Percentiles rank a stretch among this genome's conserved stretches.
Conservation (phyloP, 2,329 filamentous ascomycete species). For the Cyphellophora europaea region DNA sequence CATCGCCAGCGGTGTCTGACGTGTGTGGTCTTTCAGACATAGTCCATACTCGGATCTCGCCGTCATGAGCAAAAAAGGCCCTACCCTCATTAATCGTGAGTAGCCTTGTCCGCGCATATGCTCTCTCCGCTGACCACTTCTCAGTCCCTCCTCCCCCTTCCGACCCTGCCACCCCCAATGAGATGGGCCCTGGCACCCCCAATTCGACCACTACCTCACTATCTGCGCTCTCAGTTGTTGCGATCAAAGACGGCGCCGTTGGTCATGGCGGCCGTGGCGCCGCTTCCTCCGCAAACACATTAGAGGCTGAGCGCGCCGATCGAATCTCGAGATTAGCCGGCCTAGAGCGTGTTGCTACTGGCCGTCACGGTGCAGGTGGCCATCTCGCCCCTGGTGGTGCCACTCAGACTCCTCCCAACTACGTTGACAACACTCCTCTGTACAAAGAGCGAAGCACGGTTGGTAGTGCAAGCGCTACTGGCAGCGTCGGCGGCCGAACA, state of each 20-base stretch:
- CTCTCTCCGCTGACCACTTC: slow-evolving; percentile 39
- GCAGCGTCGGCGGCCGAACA: slow-evolving; percentile 59
- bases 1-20: too few species aligned
- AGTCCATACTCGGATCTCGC: too few species aligned
- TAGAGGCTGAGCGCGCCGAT: slow-evolving; percentile 86
- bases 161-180: slow-evolving; percentile 75
- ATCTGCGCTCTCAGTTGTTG: slow-evolving; percentile 82
- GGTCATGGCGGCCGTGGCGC: slow-evolving; percentile 55
- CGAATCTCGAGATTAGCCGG: slow-evolving; percentile 90
- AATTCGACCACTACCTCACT: slow-evolving; percentile 89
- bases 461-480: slow-evolving; percentile 80
- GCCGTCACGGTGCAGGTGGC: slow-evolving; percentile 39
- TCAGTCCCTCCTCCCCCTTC: slow-evolving; percentile 76
- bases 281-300: slow-evolving; percentile 57
- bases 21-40: too few species aligned
- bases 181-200: slow-evolving; percentile 82
- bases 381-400: slow-evolving; percentile 22
- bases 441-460: slow-evolving; percentile 80
- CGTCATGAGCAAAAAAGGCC: slow-evolving; percentile 15
- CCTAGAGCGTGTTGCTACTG: slow-evolving; percentile 77
- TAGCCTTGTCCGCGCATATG: too few species aligned
- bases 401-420: slow-evolving; percentile 47
- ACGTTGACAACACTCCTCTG: slow-evolving; percentile 71
- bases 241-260: slow-evolving; percentile 92
- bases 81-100: slow-evolving; percentile 15